Conservation (phyloP, 768 basidiomycete genomes). For the Dioszegia aurantiaca region DNA sequence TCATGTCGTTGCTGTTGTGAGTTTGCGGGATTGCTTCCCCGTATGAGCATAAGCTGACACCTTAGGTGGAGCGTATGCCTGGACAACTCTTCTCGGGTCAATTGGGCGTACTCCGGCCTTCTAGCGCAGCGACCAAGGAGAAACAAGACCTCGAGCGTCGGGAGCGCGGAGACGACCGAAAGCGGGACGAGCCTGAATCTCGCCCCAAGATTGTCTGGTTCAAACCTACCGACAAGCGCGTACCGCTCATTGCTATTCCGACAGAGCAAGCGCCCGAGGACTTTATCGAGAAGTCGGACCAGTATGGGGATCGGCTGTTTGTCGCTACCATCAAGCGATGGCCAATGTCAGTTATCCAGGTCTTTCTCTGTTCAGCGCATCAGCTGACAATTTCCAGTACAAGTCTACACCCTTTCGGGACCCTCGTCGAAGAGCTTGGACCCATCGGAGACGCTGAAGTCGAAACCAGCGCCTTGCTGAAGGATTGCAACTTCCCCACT, state of each 20-base stretch:
- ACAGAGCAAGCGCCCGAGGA: constrained; percentile 95
- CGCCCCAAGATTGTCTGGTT: constrained; percentile 99
- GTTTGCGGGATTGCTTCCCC: constrained; percentile 13
- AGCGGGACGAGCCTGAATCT: constrained; percentile 76
- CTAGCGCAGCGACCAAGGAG: constrained; percentile 95
- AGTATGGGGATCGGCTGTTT: constrained; percentile 84
- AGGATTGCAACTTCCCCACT: constrained; percentile 98
- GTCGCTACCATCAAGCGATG: constrained; percentile 98
- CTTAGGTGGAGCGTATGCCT: constrained; percentile 87
- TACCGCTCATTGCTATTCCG: constrained; percentile 96
- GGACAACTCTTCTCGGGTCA: constrained; percentile 98
- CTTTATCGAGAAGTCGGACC: constrained; percentile 90
- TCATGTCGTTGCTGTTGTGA: constrained; percentile 90
- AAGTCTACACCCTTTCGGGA: constrained; percentile 97
- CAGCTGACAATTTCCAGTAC: constrained; percentile 63
- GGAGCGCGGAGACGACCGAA: constrained; percentile 83
- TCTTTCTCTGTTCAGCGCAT: constrained; percentile 39
- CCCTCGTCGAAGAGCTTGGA: constrained; percentile 93
- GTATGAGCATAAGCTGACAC: not conserved
- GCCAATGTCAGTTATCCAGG: constrained; percentile 56
- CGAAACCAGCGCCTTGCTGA: constrained; percentile 92
- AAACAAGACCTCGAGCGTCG: constrained; percentile 97
- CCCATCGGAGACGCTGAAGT: constrained; percentile 98
- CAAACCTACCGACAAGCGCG: constrained; percentile 98
- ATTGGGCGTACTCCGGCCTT: constrained; percentile 87